Conservation (phyloP, 78 protist genomes). For the Planoprotostelium fungivorum region DNA sequence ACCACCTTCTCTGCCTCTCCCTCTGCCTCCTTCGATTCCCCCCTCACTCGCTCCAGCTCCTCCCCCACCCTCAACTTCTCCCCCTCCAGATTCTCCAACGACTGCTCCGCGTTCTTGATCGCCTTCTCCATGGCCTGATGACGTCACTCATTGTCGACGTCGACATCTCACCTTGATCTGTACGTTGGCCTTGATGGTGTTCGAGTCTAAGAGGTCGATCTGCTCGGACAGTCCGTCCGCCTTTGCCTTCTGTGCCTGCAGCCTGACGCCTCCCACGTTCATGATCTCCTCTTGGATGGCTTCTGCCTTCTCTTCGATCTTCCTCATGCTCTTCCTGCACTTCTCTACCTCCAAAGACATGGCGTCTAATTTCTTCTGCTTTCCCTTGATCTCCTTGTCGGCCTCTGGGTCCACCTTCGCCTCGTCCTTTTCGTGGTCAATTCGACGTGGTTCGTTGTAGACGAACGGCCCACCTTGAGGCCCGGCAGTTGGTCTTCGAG, state of each 20-base stretch:
- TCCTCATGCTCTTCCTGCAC: not conserved
- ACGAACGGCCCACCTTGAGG: not conserved
- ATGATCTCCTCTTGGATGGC: constrained; percentile 49
- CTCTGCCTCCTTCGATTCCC: not conserved
- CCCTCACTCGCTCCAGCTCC: constrained; percentile 3
- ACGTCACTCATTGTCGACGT: not conserved
- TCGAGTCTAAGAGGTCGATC: not conserved
- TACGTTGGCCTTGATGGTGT: constrained; percentile 13
- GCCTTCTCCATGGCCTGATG: constrained; percentile 15
- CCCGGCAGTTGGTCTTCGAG: constrained; percentile 16
- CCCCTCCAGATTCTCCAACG: not conserved
- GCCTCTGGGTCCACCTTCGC: constrained; percentile 5
- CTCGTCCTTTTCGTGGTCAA: not conserved
- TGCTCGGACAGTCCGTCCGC: constrained; percentile 26
- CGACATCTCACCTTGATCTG: constrained; percentile 15
- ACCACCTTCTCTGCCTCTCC: constrained; percentile 12
- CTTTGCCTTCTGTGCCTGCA: constrained; percentile 41
- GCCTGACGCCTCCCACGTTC: constrained; percentile 60
- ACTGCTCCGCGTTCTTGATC: constrained; percentile 5
- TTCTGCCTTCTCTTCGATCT: constrained; percentile 11
- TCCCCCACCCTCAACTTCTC: not conserved
- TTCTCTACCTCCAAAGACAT: constrained; percentile 1
- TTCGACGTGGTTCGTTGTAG: not conserved
- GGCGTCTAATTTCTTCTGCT: not conserved
- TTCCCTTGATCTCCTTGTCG: constrained; percentile 10